Conservation (phyloP, 805 yeast genomes). For the Yamadazyma paraphyllophila region DNA sequence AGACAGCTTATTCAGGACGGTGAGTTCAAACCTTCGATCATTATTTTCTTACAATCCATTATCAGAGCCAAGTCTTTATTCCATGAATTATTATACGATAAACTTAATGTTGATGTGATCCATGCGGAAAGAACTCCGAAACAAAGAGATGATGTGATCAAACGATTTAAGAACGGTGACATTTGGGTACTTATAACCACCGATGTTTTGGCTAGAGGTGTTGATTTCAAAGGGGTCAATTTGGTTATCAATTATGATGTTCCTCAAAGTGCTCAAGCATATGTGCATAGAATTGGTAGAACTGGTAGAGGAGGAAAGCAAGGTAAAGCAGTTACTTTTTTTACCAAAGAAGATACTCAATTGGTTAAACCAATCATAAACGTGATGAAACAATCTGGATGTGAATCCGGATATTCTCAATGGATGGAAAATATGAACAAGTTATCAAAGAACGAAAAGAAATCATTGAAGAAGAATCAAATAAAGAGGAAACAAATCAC, state of each 20-base stretch:
- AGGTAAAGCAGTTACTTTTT: constrained; percentile 89
- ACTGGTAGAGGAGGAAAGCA: constrained; percentile 92
- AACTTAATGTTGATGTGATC: constrained; percentile 88
- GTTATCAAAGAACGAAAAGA: constrained; percentile 61
- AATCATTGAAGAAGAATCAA: constrained; percentile 54
- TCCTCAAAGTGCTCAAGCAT: constrained; percentile 89
- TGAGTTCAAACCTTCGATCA: constrained; percentile 87
- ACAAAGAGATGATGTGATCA: constrained; percentile 83
- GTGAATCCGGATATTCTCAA: constrained; percentile 55
- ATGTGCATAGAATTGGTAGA: constrained; percentile 97
- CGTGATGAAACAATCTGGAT: constrained; percentile 93
- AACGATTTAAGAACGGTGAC: constrained; percentile 83
- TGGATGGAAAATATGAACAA: constrained; percentile 82
- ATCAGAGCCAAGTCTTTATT: constrained; percentile 92
- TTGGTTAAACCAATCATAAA: constrained; percentile 82
- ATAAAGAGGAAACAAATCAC: constrained; percentile 71
- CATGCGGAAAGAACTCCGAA: constrained; percentile 90
- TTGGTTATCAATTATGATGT: constrained; percentile 95
- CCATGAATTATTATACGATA: constrained; percentile 90
- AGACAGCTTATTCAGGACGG: constrained; percentile 84
- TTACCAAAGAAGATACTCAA: constrained; percentile 82
- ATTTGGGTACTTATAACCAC: constrained; percentile 96
- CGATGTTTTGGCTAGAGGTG: constrained; percentile 94
- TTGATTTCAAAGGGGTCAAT: constrained; percentile 94
- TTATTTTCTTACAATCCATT: constrained; percentile 88